phyloP scores from a whole-genome alignment of 2,329 filamentous ascomycete species.

The Colletotrichum sp. region DNA sequence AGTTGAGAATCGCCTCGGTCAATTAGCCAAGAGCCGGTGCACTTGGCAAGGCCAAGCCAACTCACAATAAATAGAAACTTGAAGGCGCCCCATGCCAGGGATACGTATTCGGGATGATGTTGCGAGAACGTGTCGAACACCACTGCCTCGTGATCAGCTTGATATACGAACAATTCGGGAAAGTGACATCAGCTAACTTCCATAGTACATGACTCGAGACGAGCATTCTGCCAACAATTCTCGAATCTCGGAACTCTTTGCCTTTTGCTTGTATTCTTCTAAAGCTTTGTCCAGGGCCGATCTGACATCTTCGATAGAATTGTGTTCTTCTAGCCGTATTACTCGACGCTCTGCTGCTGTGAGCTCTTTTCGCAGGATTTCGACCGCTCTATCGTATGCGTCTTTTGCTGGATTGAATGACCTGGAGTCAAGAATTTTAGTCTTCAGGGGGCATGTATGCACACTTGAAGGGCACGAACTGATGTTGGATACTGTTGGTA shows the following conservation, averaged over 20 bases:
- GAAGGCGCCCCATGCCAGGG: neutral
- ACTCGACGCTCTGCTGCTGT: rapidly evolving
- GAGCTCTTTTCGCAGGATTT: neutral
- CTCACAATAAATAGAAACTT: neutral
- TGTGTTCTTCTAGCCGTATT: neutral
- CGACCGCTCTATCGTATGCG: rapidly evolving
- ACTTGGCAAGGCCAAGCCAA: rapidly evolving
- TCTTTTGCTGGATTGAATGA: rapidly evolving
- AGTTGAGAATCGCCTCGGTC: neutral
- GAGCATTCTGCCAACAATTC: rapidly evolving
- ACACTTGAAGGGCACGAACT: rapidly evolving
- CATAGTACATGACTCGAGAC: neutral
- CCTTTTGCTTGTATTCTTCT: rapidly evolving
- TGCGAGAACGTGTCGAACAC: neutral
- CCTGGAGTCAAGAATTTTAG: rapidly evolving
- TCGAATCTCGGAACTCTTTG: rapidly evolving
- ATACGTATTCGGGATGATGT: neutral
- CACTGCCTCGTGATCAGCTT: rapidly evolving
- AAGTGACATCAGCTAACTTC: rapidly evolving
- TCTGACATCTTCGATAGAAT: rapidly evolving
- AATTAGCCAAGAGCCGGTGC: rapidly evolving
- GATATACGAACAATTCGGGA: too few species aligned
- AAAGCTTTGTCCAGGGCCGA: neutral
- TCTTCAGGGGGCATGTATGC: neutral
- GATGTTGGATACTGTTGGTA: neutral